Conservation (phyloP, 176 grass and related monocot species). For the bread wheat (Triticum aestivum) region IWGSC_CS_RefSeq_v2.1 NC_057805.1:16583757-16584256, state of each 20-base stretch:
- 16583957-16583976: no score
- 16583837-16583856: neutral
- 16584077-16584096: no score
- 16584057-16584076: neutral
- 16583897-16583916: neutral
- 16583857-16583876: neutral
- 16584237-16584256: slow-evolving; percentile 64
- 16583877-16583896: neutral
- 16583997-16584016: neutral
- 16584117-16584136: neutral
- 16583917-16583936: no score
- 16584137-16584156: neutral
- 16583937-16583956: no score
- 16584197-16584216: slow-evolving; percentile 46
- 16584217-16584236: slow-evolving; percentile 66
- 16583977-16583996: no score
- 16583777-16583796: no score
- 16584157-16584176: no score
- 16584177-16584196: slow-evolving; percentile 27
- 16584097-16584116: no score
- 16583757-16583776: no score
- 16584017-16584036: neutral
- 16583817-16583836: neutral
- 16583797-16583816: neutral
- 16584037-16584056: neutral